Conservation (phyloP, 352 stramenopile genomes). For the Pythium sukuiense region DNA sequence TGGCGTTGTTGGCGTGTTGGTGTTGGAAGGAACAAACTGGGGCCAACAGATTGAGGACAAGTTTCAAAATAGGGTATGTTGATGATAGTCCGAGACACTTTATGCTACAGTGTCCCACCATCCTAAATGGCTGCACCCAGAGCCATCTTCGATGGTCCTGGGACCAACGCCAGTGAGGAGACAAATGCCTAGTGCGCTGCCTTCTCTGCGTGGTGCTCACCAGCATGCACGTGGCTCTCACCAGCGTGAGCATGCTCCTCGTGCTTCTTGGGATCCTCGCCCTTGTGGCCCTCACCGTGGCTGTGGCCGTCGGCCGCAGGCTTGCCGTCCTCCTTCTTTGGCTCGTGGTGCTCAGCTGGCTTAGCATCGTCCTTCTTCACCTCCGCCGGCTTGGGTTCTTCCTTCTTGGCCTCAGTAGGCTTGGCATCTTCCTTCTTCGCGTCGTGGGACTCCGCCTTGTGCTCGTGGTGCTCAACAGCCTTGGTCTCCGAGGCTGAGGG, state of each 20-base stretch:
- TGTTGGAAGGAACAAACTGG: neutral
- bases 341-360: neutral
- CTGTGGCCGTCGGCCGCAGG: neutral
- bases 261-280: conserved; percentile 16
- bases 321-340: conserved; percentile 5
- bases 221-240: conserved; percentile 12
- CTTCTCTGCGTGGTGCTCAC: conserved; percentile 29
- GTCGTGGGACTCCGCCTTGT: neutral
- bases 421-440: conserved; percentile 5
- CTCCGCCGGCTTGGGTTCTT: neutral
- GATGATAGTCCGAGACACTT: conserved; percentile 12
- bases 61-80: conserved; percentile 22
- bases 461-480: conserved; percentile 7
- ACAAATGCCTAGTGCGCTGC: conserved; percentile 12
- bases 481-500: neutral
- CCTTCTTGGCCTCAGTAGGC: neutral
- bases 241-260: conserved; percentile 7
- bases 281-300: conserved; percentile 2
- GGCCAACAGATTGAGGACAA: neutral
- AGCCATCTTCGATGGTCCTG: neutral
- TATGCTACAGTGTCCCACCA: conserved; percentile 6
- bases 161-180: neutral
- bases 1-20: conserved; percentile 2
- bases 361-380: neutral
- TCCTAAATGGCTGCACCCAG: conserved; percentile 5